phyloP scores from a whole-genome alignment of 2,329 filamentous ascomycete genomes.

The Talaromyces sp. region DNA sequence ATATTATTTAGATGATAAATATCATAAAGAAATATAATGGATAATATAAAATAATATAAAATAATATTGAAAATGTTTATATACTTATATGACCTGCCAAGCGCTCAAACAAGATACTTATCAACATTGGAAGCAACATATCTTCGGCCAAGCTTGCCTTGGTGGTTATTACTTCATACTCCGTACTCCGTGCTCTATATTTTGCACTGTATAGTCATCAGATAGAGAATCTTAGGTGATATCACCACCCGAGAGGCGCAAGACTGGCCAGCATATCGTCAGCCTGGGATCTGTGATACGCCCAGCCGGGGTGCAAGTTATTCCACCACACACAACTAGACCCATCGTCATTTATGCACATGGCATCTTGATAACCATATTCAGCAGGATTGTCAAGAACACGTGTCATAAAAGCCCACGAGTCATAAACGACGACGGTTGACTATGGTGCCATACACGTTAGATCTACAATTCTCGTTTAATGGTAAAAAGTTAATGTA shows the following conservation, averaged over 20 bases:
- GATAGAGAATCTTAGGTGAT: neutral
- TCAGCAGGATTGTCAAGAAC: slow-evolving; percentile 11
- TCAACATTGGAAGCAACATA: neutral
- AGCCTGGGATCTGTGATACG: slow-evolving; percentile 11
- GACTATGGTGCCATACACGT: slow-evolving; percentile 1
- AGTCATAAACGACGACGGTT: slow-evolving; percentile 11
- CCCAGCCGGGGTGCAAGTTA: slow-evolving; percentile 13
- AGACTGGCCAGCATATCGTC: slow-evolving; percentile 9
- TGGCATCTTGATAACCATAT: slow-evolving; percentile 12
- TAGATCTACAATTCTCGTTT: neutral
- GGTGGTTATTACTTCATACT: neutral
- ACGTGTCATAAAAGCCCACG: slow-evolving; percentile 12
- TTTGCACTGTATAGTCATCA: neutral
- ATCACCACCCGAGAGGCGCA: slow-evolving; percentile 9
- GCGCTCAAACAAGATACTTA: too few species aligned
- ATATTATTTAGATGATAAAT: too few species aligned
- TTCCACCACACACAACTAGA: slow-evolving; percentile 14
- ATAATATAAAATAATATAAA: too few species aligned
- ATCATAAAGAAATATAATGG: too few species aligned
- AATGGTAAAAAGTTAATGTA: neutral
- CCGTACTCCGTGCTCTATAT: neutral
- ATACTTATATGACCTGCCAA: too few species aligned
- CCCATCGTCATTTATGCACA: slow-evolving; percentile 11
- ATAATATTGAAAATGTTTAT: too few species aligned
- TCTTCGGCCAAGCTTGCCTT: neutral